Conservation (phyloP, 768 basidiomycete species). For the Lentinula sp. region DNA sequence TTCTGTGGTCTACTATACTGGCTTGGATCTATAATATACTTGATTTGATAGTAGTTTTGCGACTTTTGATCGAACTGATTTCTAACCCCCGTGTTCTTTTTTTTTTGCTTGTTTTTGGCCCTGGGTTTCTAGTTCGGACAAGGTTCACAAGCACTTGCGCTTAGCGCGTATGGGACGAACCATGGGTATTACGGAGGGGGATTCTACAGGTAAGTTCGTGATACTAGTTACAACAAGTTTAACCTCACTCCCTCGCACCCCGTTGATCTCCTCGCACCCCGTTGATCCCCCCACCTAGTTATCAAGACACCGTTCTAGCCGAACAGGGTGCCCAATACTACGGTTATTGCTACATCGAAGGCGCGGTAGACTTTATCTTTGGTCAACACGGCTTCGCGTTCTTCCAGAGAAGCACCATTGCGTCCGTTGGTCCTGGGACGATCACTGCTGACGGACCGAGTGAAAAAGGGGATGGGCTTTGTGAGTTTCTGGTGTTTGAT, state of each 20-base stretch:
- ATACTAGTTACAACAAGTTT: no score
- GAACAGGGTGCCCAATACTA: constrained; percentile 16
- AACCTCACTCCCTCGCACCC: no score
- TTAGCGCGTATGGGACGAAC: constrained; percentile 21
- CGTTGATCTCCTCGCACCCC: no score
- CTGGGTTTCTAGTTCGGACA: constrained; percentile 14
- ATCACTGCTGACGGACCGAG: constrained; percentile 20
- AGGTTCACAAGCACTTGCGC: constrained; percentile 20
- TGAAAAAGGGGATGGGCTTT: constrained; percentile 13
- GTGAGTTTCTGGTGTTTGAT: constrained; percentile 3
- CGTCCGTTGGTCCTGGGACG: constrained; percentile 16
- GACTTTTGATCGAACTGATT: no score
- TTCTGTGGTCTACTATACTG: not conserved
- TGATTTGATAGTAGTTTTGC: no score
- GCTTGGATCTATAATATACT: no score
- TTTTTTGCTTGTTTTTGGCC: no score
- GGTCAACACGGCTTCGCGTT: constrained; percentile 15
- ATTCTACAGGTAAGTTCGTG: constrained; percentile 13
- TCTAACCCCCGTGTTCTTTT: no score
- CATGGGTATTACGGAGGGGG: constrained; percentile 19
- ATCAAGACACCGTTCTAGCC: constrained; percentile 17
- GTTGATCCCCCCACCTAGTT: not conserved
- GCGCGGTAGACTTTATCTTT: constrained; percentile 19
- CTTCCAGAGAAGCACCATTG: constrained; percentile 19
- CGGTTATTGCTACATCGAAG: constrained; percentile 18